Evolutionary conservation across 805 yeast genomes (phyloP), one percentile per base, ranked within the genome.

Genomic region (Lipomyces sp.): DNA sequence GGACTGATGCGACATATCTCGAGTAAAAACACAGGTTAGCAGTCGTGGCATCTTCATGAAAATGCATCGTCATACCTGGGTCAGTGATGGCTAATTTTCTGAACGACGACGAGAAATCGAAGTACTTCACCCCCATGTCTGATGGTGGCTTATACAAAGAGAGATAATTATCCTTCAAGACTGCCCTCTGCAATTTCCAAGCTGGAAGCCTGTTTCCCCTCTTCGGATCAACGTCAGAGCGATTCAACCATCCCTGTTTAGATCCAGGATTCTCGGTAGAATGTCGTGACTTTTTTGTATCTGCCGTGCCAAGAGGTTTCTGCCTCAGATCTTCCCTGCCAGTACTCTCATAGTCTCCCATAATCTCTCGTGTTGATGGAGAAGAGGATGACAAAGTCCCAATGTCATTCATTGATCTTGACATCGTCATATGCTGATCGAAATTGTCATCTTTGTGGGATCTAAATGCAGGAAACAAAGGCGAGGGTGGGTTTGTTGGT

Each of bases 91-190:
- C 24, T 29, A 53, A 7, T 33, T 32, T 53, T 15, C 5, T 32
- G 34, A 32, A 30, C 24, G 54, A 51, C 8, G 54, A 11, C 34
- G 54, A 51, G 34, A 73, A 70, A 61, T 76, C 80, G 64, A 77
- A 77, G 30, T 74, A 67, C 37, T 79, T 81, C 33, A 82, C 82
- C 35, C 79, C 82, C 34, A 86, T 64, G 34, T 80, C 86, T 33
- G 79, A 76, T 1, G 83, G 87, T 48, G 86, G 82, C 75, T 85
- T 88, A 79, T 84, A 90, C 18, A 92, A 76, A 62, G 82, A 80
- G 61, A 92, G 77, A 54, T 81, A 80, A 1, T 92, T 85, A 24
- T 97, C 97, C 72, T 83, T 85, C 64, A 92, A 78, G 73, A 87
- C 90, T 0, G 89, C 92, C 60, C 88, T 81, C 64, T 80, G 85